Evolutionary conservation across 495 filamentous ascomycete species (phyloP).

Genomic region (Penicillium macrosclerotiorum): DNA sequence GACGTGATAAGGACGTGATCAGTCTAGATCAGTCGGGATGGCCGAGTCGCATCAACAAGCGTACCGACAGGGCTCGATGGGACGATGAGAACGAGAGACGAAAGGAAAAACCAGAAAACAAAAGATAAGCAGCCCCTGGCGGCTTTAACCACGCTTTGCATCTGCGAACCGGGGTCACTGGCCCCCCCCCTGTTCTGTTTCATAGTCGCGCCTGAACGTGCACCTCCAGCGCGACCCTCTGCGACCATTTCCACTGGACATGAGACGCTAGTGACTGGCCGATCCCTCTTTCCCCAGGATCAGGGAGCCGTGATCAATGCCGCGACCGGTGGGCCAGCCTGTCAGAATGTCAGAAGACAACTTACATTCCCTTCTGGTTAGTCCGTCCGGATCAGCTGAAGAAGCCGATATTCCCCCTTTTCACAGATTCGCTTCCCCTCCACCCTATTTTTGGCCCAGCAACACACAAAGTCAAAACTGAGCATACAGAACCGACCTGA

Average conservation of each 20-base stretch:
- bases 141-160: neutral
- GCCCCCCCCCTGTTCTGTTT: slow-evolving; percentile 10
- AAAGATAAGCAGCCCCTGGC: neutral
- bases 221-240: slow-evolving; percentile 1
- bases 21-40: too few species aligned
- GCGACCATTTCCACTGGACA: neutral
- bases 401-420: too few species aligned
- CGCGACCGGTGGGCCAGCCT: too few species aligned
- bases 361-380: slow-evolving; percentile 24
- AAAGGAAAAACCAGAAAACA: neutral
- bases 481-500: too few species aligned
- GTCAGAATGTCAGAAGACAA: slow-evolving; percentile 33
- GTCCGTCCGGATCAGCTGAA: slow-evolving; percentile 24
- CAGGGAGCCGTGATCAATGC: too few species aligned
- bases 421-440: neutral
- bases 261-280: neutral
- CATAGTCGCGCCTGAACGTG: slow-evolving; percentile 21
- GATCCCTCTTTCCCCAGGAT: too few species aligned
- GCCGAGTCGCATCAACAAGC: neutral
- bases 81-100: neutral
- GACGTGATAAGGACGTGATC: too few species aligned
- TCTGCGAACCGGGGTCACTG: neutral
- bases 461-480: too few species aligned
- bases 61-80: neutral
- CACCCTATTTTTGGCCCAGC: slow-evolving; percentile 20